Evolutionary conservation across 495 filamentous ascomycete genomes (phyloP).

Genomic region (Penicillium ochrochloron): DNA sequence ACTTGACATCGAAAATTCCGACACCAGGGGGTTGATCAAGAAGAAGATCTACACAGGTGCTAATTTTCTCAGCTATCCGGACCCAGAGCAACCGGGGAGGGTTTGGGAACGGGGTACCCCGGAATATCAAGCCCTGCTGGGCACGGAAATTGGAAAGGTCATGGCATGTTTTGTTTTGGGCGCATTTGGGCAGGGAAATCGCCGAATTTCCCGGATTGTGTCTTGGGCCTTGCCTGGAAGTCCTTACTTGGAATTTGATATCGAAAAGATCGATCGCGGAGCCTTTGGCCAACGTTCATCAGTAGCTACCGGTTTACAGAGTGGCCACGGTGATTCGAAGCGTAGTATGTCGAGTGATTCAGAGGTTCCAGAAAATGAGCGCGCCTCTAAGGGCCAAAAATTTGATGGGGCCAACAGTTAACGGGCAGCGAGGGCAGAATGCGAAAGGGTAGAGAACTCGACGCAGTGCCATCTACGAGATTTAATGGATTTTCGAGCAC

Average conservation of each 20-base stretch:
- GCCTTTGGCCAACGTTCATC: no score
- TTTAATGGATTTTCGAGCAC: no score
- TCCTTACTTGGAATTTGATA: background rate
- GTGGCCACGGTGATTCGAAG: no score
- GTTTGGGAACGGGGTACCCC: background rate
- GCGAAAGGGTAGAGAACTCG: no score
- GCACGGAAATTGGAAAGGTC: background rate
- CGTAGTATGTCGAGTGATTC: no score
- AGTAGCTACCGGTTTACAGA: no score
- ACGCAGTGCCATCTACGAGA: no score
- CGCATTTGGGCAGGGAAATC: background rate
- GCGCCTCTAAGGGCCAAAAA: no score
- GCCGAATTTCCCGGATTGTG: background rate
- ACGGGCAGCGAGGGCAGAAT: no score
- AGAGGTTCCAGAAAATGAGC: no score
- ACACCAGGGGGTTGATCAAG: background rate
- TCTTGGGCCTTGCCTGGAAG: background rate
- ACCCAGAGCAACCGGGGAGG: background rate
- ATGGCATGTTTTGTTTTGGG: background rate
- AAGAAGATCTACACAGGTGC: background rate
- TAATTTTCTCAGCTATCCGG: background rate
- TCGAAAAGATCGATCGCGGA: background rate
- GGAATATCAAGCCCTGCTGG: background rate
- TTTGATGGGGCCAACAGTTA: no score
- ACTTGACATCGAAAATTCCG: background rate